A percentile compares a stretch with the other conserved stretches of the same genome.
phyloP scores from a whole-genome alignment of 371 early-diverging fungal species.

The Mucor velutinosus region DNA sequence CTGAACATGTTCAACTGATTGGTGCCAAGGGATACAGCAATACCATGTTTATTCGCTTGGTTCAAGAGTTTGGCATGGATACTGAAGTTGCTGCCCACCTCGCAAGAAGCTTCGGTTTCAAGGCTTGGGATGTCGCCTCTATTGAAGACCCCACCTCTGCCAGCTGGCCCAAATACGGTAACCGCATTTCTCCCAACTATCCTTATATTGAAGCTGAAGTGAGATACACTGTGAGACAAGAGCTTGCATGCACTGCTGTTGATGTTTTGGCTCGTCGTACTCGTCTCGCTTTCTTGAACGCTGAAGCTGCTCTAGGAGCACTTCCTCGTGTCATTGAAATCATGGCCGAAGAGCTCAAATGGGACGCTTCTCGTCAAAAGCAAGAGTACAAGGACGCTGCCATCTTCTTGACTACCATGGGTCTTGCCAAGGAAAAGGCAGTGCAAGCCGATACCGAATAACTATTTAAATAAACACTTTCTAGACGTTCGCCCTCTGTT shows the following conservation, averaged over 20 bases:
- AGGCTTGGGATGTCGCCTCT: conserved; percentile 90
- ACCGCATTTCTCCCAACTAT: conserved; percentile 81
- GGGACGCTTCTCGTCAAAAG: conserved; percentile 70
- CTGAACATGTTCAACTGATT: conserved; percentile 79
- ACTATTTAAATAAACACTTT: conserved; percentile 5
- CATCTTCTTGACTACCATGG: conserved; percentile 89
- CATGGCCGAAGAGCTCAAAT: conserved; percentile 88
- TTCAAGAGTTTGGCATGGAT: conserved; percentile 93
- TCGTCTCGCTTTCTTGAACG: conserved; percentile 94
- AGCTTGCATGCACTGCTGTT: conserved; percentile 93
- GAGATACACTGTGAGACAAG: conserved; percentile 89
- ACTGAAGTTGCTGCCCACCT: conserved; percentile 94
- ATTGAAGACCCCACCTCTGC: conserved; percentile 73
- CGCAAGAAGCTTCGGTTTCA: conserved; percentile 92
- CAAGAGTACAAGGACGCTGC: conserved; percentile 74
- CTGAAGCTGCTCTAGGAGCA: conserved; percentile 88
- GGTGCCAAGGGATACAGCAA: conserved; percentile 90
- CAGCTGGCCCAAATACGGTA: conserved; percentile 83
- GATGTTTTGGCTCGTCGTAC: conserved; percentile 96
- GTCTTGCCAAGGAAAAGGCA: conserved; percentile 51
- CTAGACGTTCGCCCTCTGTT: neutral
- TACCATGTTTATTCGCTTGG: conserved; percentile 89
- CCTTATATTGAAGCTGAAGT: conserved; percentile 97
- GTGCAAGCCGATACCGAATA: conserved; percentile 6
- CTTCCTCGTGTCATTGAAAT: conserved; percentile 90